A percentile compares a stretch with the other conserved stretches of the same genome.
Evolutionary conservation across 768 basidiomycete genomes (phyloP).

Genomic region (Astraeus odoratus): DNA sequence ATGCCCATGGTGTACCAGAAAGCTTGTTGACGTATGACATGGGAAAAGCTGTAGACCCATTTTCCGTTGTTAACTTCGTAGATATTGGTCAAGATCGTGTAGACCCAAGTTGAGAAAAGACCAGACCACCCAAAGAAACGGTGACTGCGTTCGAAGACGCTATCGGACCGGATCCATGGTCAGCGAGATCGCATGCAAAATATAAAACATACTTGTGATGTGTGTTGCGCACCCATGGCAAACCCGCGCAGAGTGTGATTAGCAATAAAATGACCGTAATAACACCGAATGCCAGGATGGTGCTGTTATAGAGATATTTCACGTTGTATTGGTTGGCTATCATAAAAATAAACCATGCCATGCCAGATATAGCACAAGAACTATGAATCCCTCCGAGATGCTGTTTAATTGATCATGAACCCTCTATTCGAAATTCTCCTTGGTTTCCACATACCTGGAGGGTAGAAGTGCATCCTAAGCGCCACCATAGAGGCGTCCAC

Average conservation of each 20-base stretch:
- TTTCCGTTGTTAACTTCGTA: constrained; percentile 48
- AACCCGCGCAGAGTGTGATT: constrained; percentile 55
- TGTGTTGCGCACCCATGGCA: constrained; percentile 75
- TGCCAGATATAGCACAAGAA: constrained; percentile 65
- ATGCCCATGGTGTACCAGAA: constrained; percentile 73
- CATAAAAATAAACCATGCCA: constrained; percentile 62
- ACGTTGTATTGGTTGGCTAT: constrained; percentile 49
- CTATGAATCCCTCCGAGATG: constrained; percentile 79
- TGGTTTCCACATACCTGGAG: constrained; percentile 41
- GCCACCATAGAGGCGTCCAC: constrained; percentile 71
- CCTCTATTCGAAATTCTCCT: not conserved
- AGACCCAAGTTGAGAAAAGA: constrained; percentile 53
- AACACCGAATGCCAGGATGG: constrained; percentile 55
- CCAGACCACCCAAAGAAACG: constrained; percentile 73
- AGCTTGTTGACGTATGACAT: constrained; percentile 60
- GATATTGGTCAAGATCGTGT: constrained; percentile 59
- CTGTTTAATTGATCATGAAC: constrained; percentile 24
- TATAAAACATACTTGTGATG: constrained; percentile 60
- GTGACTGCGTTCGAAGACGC: constrained; percentile 75
- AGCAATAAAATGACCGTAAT: constrained; percentile 51
- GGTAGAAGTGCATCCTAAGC: constrained; percentile 66
- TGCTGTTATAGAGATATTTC: constrained; percentile 43
- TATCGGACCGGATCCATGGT: constrained; percentile 19
- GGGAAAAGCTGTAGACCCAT: constrained; percentile 51
- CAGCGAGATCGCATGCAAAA: not conserved